phyloP scores from a whole-genome alignment of 2,329 filamentous ascomycete genomes.

The Raffaelea arxii region DNA sequence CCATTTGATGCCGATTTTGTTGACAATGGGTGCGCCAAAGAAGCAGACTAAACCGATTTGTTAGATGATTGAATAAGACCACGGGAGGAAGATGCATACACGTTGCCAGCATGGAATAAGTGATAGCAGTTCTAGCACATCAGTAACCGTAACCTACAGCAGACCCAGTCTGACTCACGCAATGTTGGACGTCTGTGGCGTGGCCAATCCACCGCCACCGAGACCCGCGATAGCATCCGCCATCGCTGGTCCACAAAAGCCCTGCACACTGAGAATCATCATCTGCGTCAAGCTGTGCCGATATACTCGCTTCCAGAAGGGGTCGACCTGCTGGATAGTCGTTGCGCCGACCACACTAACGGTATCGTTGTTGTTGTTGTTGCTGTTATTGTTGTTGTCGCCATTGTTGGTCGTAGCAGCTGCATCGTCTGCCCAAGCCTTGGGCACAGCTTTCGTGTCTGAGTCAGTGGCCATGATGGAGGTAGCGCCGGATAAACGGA shows the following conservation, averaged over 20 bases:
- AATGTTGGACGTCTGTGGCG: slow-evolving; percentile 1
- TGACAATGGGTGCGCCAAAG: slow-evolving; percentile 3
- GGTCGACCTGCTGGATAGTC: background rate
- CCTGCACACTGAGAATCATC: slow-evolving; percentile 1
- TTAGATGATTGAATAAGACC: background rate
- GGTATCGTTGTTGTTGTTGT: background rate
- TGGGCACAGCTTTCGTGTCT: background rate
- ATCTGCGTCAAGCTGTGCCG: slow-evolving; percentile 3
- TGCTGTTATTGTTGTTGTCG: no score
- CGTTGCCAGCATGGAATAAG: background rate
- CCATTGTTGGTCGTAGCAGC: background rate
- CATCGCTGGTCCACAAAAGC: slow-evolving; percentile 4
- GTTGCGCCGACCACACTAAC: background rate
- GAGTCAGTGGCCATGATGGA: background rate
- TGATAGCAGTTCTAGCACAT: background rate
- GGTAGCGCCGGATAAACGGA: background rate
- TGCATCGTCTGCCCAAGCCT: background rate
- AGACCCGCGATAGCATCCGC: slow-evolving; percentile 1
- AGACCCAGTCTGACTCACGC: background rate
- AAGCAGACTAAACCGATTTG: background rate
- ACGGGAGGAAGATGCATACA: background rate
- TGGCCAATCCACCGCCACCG: slow-evolving; percentile 4
- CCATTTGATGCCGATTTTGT: slow-evolving; percentile 6
- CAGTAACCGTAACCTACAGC: background rate
- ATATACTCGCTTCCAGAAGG: slow-evolving; percentile 1